Base-by-base conservation (phyloP, 768 basidiomycete species). In the Termitomyces eurrhizus region DNA sequence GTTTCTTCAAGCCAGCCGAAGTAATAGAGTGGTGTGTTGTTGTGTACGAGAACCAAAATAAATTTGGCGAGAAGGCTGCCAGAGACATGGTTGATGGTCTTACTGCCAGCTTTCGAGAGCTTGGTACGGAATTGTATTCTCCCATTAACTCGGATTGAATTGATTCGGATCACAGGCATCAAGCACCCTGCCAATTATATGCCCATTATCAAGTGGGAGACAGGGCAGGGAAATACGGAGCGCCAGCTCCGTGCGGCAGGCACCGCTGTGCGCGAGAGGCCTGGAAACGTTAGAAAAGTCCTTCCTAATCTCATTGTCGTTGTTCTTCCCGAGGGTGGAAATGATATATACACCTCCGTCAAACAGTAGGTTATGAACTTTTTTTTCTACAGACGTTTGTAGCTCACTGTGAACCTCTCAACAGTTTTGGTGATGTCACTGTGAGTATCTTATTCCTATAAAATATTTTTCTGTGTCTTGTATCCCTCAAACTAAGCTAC, bases 271-370 rank as follows among this genome's bases (percentile, higher is more conserved):
- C 72, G 69, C 51, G 65, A 71, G 32, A 78, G 75, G 65, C 73
- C 72, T 36, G 72, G 72, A 9, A 70, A 66, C 35, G 42, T 39
- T 18, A 51, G 9, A 26, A 61, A 61, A 52, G 13, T 13, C 6
- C 74, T 77, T 4, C 89, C 90, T 0, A 76, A 75, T 8, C 76
- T 93, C 2, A 77, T 91, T 26, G 83, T 92, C 1, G 81, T 86
- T 32, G 70, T 93, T 44, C 77, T 93, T 21, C 92, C 90, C 0
- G 88, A 92, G 62, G 83, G 82, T 1, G 88, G 85, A 1, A 86
- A 88, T 45, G 89, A 93, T 54, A 83, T 91, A 11, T 93, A 93
- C 65, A 85, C 81, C 2, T 83, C 85, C 21, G 82, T 92, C 29
- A 93, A 93, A 73, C 87, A 91, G 90, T 93, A 67, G 62, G 85